Evolutionary conservation across 1,284 basidiomycete species (phyloP).

Genomic region (Malassezia restricta): DNA sequence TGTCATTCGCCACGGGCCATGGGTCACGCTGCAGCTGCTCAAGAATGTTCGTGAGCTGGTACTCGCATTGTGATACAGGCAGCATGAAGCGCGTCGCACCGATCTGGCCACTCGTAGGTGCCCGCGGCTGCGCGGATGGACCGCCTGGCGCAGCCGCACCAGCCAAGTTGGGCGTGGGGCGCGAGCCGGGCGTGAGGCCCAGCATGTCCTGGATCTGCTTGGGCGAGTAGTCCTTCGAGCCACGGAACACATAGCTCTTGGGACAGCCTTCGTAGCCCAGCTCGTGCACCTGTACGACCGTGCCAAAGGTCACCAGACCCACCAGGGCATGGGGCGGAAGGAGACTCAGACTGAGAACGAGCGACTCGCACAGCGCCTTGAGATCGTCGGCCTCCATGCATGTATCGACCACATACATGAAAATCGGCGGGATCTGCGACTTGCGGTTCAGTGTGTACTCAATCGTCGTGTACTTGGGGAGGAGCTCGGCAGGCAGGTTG

Average conservation of each 20-base stretch:
- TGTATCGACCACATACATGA: conserved; percentile 93
- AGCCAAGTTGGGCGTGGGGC: conserved; percentile 47
- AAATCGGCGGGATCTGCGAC: conserved; percentile 83
- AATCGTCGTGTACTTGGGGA: conserved; percentile 98
- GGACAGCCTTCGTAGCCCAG: conserved; percentile 90
- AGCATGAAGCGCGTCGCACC: conserved; percentile 87
- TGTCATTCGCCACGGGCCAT: conserved; percentile 93
- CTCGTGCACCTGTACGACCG: conserved; percentile 98
- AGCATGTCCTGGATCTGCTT: conserved; percentile 99
- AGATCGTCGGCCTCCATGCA: conserved; percentile 93
- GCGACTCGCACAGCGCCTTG: conserved; percentile 79
- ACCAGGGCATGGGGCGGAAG: conserved; percentile 88
- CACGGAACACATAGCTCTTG: conserved; percentile 97
- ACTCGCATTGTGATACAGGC: conserved; percentile 85
- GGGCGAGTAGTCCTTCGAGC: conserved; percentile 91
- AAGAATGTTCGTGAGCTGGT: conserved; percentile 85
- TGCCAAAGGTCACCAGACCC: conserved; percentile 88
- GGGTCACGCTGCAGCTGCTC: conserved; percentile 82
- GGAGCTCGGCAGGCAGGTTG: conserved; percentile 84
- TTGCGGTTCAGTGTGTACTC: conserved; percentile 91
- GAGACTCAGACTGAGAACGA: conserved; percentile 82
- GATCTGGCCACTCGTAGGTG: conserved; percentile 54
- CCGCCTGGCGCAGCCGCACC: conserved; percentile 48
- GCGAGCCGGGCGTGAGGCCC: conserved; percentile 56
- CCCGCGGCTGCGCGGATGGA: conserved; percentile 50